Conservation (phyloP, 805 yeast species). For the Yamadazyma sp. region DNA sequence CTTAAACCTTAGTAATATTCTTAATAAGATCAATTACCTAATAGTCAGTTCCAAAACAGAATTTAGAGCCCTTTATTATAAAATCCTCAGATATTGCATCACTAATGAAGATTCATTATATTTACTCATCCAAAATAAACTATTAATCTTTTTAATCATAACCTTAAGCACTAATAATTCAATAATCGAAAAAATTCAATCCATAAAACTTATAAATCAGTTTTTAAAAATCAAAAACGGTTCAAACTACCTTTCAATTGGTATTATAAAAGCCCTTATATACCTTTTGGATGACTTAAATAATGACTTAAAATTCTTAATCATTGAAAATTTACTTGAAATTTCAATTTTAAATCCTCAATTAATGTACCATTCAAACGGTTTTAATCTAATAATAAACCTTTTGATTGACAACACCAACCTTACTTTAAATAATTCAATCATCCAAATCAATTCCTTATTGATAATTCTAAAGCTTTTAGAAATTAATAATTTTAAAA, state of each 20-base stretch:
- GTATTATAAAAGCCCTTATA: slow-evolving; percentile 65
- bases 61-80: slow-evolving; percentile 71
- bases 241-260: slow-evolving; percentile 49
- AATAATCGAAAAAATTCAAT: slow-evolving; percentile 68
- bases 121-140: slow-evolving; percentile 50
- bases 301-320: slow-evolving; percentile 36
- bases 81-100: slow-evolving; percentile 66
- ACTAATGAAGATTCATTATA: slow-evolving; percentile 52
- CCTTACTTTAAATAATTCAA: slow-evolving; percentile 39
- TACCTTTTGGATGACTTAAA: slow-evolving; percentile 41
- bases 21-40: slow-evolving; percentile 57
- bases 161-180: slow-evolving; percentile 60
- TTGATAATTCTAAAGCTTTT: slow-evolving; percentile 49
- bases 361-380: slow-evolving; percentile 47
- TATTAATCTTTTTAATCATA: slow-evolving; percentile 62
- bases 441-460: slow-evolving; percentile 29
- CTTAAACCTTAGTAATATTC: slow-evolving; percentile 54
- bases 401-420: slow-evolving; percentile 37
- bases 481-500: slow-evolving; percentile 54
- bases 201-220: slow-evolving; percentile 64
- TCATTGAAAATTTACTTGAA: slow-evolving; percentile 37
- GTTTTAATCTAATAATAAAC: slow-evolving; percentile 49
- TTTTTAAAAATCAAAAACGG: slow-evolving; percentile 56
- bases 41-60: slow-evolving; percentile 55
- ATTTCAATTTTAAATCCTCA: slow-evolving; percentile 37